Evolutionary conservation across 257 asterid species (phyloP).

Genomic region (Phtheirospermum japonicum): DNA sequence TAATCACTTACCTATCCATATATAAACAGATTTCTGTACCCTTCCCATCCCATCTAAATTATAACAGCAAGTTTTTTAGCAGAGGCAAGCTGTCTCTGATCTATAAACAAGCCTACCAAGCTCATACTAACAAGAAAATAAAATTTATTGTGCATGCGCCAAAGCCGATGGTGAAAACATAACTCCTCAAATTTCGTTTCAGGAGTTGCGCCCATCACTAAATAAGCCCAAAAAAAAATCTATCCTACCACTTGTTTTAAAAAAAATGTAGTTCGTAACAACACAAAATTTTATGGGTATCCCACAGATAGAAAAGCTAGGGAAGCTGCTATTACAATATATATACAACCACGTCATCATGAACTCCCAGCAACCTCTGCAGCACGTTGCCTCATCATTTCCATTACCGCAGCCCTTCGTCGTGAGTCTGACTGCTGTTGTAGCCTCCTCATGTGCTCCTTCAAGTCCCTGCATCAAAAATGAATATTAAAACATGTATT

Average conservation of each 20-base stretch:
- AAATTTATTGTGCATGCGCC: not conserved
- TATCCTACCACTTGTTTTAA: constrained; percentile 18
- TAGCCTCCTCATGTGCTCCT: constrained; percentile 66
- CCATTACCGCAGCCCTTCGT: constrained; percentile 93
- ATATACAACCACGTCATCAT: constrained; percentile 38
- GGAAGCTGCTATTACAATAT: constrained; percentile 19
- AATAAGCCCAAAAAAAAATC: not conserved
- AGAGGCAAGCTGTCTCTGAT: constrained; percentile 33
- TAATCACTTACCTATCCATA: constrained; percentile 35
- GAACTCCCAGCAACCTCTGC: constrained; percentile 81
- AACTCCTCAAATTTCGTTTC: constrained; percentile 26
- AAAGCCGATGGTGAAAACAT: constrained; percentile 1
- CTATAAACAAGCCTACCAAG: constrained; percentile 36
- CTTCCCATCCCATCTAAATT: constrained; percentile 27
- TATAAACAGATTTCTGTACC: constrained; percentile 27
- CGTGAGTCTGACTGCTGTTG: constrained; percentile 95
- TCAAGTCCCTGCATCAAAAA: constrained; percentile 64
- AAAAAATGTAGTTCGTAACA: constrained; percentile 28
- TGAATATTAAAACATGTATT: not conserved
- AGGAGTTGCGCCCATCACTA: constrained; percentile 27
- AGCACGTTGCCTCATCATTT: constrained; percentile 97
- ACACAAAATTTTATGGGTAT: constrained; percentile 21
- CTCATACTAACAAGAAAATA: constrained; percentile 25
- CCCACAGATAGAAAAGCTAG: constrained; percentile 12
- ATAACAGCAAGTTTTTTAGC: constrained; percentile 23